Evolutionary conservation across 306 rosid genomes (phyloP), one percentile per base, ranked within the genome.

Genomic region (Ceratonia siliqua): DNA sequence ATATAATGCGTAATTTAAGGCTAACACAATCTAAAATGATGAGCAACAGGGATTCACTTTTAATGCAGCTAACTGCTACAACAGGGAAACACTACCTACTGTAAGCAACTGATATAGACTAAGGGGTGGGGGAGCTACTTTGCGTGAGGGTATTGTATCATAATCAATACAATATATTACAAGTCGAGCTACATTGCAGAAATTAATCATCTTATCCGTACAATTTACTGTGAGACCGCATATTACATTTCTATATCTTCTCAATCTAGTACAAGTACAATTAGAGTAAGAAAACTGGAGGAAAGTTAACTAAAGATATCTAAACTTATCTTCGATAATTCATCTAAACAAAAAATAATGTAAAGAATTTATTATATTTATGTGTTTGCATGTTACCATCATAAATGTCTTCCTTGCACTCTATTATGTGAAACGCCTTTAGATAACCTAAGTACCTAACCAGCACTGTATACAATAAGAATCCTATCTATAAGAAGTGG

Each of bases 181-280:
- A n/a, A n/a, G n/a, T n/a, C n/a, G 56, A 70, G 39, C 64, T 72
- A 18, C 52, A 42, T n/a, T n/a, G n/a, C n/a, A n/a, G n/a, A n/a
- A n/a, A n/a, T n/a, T n/a, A n/a, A n/a, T n/a, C n/a, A n/a, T 70
- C 62, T 17, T 59, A 82, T 45, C 72, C 59, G 77, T 82, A 69
- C 46, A 69, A 72, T 20, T 68, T 14, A 65, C 63, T 48, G 74
- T 18, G 68, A 61, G 28, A 53, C 50, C 3, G 56, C 78, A 68
- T 24, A 68, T 46, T 63, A 65, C 68, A 68, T 57, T 66, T 49
- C 54, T 69, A 65, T 70, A 55, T 76, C 70, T 58, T 62, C 59
- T 61, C 57, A 45, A n/a, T 78, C 70, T 35, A 76, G 15, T 38
- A 61, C 2, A 62, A 72, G 62, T 54, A 66, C 71, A 76, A 11